Percentiles rank a stretch among this genome's conserved stretches.
These are phyloP conservation scores for Triadica sebifera DNA, from an alignment of 345 rosid species.

Conservation along the genomic window DNA sequence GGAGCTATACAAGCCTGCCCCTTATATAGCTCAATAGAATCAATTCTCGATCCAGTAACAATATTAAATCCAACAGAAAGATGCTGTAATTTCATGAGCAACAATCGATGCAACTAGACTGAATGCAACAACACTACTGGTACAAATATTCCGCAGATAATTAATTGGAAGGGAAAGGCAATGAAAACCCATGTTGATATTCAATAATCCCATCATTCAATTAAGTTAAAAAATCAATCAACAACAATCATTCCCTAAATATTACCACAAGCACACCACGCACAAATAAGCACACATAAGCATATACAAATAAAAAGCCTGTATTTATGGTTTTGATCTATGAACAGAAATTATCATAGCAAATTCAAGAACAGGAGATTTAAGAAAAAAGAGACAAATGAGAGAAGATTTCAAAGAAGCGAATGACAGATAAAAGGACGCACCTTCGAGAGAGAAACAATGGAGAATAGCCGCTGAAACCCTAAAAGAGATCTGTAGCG, in stretches of 20 bases:
- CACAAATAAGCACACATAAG: not conserved
- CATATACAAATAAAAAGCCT: not conserved
- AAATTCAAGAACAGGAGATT: not conserved
- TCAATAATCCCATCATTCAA: not conserved
- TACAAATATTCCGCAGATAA: not conserved
- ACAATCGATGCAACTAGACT: not conserved
- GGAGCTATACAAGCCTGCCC: not conserved
- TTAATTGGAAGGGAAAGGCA: not conserved
- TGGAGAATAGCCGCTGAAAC: not conserved
- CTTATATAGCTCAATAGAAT: not conserved
- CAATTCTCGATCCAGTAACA: not conserved
- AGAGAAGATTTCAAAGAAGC: not conserved
- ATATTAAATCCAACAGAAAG: not conserved
- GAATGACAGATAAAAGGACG: not conserved
- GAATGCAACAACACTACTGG: not conserved
- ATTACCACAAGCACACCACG: not conserved
- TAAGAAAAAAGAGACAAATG: not conserved
- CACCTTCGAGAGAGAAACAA: constrained; percentile 8
- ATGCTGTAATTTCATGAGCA: not conserved
- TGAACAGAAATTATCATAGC: not conserved
- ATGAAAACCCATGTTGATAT: not conserved
- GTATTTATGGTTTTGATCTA: not conserved
- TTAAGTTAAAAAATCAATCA: not conserved
- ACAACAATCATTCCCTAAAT: not conserved
- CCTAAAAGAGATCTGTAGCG: not conserved